Conservation (phyloP, 2,329 filamentous ascomycete genomes). For the Arthrobotrys entomopaga region DNA sequence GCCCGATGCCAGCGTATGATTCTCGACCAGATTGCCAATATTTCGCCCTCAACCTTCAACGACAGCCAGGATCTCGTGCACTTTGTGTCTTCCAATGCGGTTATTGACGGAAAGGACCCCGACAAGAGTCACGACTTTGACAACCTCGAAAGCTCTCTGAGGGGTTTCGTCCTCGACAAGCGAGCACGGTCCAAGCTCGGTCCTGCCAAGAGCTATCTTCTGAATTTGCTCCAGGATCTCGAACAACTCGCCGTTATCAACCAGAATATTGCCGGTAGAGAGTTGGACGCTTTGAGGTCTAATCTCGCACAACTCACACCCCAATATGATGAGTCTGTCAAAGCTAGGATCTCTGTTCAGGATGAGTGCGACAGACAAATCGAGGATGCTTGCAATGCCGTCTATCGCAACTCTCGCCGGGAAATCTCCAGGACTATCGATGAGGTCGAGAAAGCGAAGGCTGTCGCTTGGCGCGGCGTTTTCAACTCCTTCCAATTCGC, state of each 20-base stretch:
- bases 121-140: constrained; percentile 92
- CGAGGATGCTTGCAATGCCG: constrained; percentile 83
- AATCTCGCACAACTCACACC: constrained; percentile 87
- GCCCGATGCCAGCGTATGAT: constrained; percentile 91
- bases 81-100: constrained; percentile 96
- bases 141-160: constrained; percentile 84
- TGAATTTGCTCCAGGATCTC: constrained; percentile 91
- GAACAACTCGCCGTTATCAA: constrained; percentile 86
- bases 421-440: constrained; percentile 79
- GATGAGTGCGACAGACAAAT: constrained; percentile 84
- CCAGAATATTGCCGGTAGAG: constrained; percentile 82
- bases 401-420: constrained; percentile 83
- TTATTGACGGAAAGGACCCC: constrained; percentile 86
- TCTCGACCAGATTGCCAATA: constrained; percentile 82
- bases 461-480: constrained; percentile 86
- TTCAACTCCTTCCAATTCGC: constrained; percentile 89
- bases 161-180: constrained; percentile 95
- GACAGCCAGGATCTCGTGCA: constrained; percentile 93
- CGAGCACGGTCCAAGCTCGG: constrained; percentile 93
- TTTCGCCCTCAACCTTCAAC: constrained; percentile 94
- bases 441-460: constrained; percentile 78
- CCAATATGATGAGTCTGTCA: constrained; percentile 82
- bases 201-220: constrained; percentile 91
- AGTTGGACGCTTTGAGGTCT: constrained; percentile 81
- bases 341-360: constrained; percentile 79